Evolutionary conservation across 805 yeast species (phyloP).

Genomic region (Yarrowia keelungensis): DNA sequence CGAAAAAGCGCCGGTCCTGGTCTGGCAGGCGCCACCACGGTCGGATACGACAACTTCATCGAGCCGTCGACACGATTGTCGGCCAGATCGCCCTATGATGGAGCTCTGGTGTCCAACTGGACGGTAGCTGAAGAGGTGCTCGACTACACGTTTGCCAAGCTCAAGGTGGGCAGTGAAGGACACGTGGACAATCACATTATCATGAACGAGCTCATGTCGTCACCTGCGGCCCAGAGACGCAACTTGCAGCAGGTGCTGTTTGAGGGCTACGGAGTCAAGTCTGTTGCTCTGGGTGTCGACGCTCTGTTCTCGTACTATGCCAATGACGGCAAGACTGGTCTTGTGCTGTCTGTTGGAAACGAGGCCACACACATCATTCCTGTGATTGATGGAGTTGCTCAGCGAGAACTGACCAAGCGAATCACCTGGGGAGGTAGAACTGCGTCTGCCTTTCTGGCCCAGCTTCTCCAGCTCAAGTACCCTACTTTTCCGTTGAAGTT

Average conservation of each 20-base stretch:
- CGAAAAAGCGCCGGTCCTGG: slow-evolving; percentile 59
- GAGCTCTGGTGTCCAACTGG: slow-evolving; percentile 88
- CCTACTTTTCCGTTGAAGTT: slow-evolving; percentile 88
- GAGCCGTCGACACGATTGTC: slow-evolving; percentile 74
- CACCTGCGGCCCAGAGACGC: slow-evolving; percentile 71
- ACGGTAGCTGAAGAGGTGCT: slow-evolving; percentile 81
- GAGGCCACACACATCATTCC: slow-evolving; percentile 87
- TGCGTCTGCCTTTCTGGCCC: slow-evolving; percentile 67
- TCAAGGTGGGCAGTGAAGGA: slow-evolving; percentile 66
- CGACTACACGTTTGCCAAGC: slow-evolving; percentile 82
- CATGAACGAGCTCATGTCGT: slow-evolving; percentile 77
- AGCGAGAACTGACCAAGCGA: slow-evolving; percentile 72
- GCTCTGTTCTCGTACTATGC: slow-evolving; percentile 78
- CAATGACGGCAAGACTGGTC: slow-evolving; percentile 58
- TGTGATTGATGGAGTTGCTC: slow-evolving; percentile 71
- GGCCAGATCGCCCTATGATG: slow-evolving; percentile 84
- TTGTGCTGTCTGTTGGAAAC: slow-evolving; percentile 84
- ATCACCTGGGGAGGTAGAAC: slow-evolving; percentile 92
- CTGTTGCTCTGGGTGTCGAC: slow-evolving; percentile 82
- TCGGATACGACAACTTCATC: slow-evolving; percentile 81
- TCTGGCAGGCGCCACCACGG: slow-evolving; percentile 63
- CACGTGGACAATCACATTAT: slow-evolving; percentile 78
- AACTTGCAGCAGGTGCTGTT: slow-evolving; percentile 82
- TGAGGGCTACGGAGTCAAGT: slow-evolving; percentile 80
- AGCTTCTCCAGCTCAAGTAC: slow-evolving; percentile 68